Base-by-base conservation (phyloP, 2,329 filamentous ascomycete species). In the Ceratocystis eucalypticola region DNA sequence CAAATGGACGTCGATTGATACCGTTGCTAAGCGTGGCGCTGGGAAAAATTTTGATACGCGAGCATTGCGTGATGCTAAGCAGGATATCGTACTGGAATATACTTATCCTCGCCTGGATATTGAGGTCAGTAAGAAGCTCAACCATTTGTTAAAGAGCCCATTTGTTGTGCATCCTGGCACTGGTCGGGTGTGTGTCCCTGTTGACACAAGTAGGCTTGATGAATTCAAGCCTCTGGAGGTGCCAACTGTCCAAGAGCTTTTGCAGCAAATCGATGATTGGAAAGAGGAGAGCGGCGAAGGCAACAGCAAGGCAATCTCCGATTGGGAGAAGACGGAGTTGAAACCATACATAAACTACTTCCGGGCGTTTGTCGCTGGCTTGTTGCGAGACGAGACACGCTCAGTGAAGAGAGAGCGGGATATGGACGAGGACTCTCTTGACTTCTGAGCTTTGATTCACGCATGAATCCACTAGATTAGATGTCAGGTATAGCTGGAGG, bases 111-210 rank as follows among this genome's bases (percentile, higher is more conserved):
- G 94, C 48, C 88, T 99, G 65, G 94, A 99, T 80, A 92, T 94
- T 69, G 91, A 96, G 76, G 94, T 99, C 74, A 94, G 89, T 73
- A 97, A 97, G 80, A 96, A 96, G 75, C 84, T 96, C 67, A 97
- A 96, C 78, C 94, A 99, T 82, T 84, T 99, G 81, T 86, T 99
- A 71, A 99, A 99, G 75, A 92, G 88, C 69, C 94, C 94, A 0
- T 99, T 99, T 73, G 93, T 96, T 68, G 87, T 99, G 46, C 94
- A 99, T 74, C 94, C 94, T 0, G 91, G 91, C 20, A 99, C 94
- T 0, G 93, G 94, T 0, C 80, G 93, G 65, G 90, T 99, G 5
- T 99, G 94, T 78, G 94, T 99, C 64, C 94, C 94, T 1, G 97
- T 99, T 72, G 89, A 97, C 74, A 83, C 85, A 0, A 78, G 79